Conservation (phyloP, 2,329 filamentous ascomycete species). For the Blumeriella jaapii region DNA sequence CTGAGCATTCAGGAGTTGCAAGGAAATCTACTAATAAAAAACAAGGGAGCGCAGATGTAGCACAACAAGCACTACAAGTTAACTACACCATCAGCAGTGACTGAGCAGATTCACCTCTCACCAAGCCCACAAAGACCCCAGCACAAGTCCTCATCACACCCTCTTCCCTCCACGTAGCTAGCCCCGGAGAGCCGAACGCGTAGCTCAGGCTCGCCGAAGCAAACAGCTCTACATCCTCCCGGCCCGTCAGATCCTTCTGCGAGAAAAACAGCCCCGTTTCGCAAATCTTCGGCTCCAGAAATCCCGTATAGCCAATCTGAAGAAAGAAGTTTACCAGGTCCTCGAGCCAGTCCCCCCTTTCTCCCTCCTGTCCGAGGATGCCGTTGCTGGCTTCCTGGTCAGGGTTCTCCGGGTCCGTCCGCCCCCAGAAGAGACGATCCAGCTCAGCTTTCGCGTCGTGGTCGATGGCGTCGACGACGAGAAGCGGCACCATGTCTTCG, state of each 20-base stretch:
- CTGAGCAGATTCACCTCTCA: slow-evolving; percentile 1
- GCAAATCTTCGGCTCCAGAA: not conserved
- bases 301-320: not conserved
- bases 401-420: not conserved
- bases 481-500: slow-evolving; percentile 3
- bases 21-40: no score
- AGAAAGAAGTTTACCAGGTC: slow-evolving; percentile 1
- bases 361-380: not conserved
- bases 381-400: not conserved
- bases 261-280: slow-evolving; percentile 4
- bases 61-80: no score
- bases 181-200: slow-evolving; percentile 6
- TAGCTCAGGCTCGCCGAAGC: slow-evolving; percentile 7
- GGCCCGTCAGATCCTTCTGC: not conserved
- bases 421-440: not conserved
- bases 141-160: not conserved
- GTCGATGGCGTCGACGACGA: not conserved
- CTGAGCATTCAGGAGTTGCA: no score
- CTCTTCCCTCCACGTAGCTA: slow-evolving; percentile 1
- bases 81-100: slow-evolving; percentile 1
- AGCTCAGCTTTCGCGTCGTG: not conserved
- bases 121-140: slow-evolving; percentile 2
- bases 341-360: not conserved
- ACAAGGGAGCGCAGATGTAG: no score
- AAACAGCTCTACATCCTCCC: slow-evolving; percentile 8